Conservation (phyloP, 148 eudicot species). For the Arbutus unedo region DNA sequence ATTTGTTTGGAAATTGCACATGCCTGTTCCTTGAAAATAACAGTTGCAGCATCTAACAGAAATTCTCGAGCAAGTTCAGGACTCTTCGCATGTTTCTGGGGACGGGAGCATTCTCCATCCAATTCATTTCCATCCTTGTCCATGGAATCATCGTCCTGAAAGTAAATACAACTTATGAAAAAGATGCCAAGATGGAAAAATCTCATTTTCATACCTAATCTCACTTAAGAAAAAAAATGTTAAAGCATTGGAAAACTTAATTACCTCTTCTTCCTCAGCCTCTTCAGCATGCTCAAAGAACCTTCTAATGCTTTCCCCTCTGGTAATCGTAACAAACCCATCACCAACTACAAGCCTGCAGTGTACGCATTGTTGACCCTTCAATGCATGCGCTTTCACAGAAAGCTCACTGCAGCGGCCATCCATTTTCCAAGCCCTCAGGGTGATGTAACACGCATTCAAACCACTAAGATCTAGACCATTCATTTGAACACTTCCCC, state of each 20-base stretch:
- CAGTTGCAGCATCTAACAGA: slow-evolving; percentile 96
- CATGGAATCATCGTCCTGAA: slow-evolving; percentile 93
- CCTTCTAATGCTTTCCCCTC: slow-evolving; percentile 78
- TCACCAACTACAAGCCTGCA: slow-evolving; percentile 93
- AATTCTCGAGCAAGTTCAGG: slow-evolving; percentile 98
- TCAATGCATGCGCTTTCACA: slow-evolving; percentile 96
- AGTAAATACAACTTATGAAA: slow-evolving; percentile 2
- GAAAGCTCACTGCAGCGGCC: slow-evolving; percentile 72
- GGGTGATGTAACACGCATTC: slow-evolving; percentile 77
- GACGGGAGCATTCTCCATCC: slow-evolving; percentile 97
- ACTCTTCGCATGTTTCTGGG: slow-evolving; percentile 98
- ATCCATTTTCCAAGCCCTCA: slow-evolving; percentile 87
- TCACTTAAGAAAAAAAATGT: neutral
- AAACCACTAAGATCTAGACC: slow-evolving; percentile 81
- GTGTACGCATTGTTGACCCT: slow-evolving; percentile 85
- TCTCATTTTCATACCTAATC: neutral
- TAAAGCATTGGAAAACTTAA: slow-evolving; percentile 15
- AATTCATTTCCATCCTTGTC: slow-evolving; percentile 93
- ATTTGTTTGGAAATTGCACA: slow-evolving; percentile 16
- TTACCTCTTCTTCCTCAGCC: slow-evolving; percentile 98
- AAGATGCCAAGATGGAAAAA: neutral
- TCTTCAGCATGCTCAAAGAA: slow-evolving; percentile 99
- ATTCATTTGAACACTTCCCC: slow-evolving; percentile 62
- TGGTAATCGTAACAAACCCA: slow-evolving; percentile 75
- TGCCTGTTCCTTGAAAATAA: slow-evolving; percentile 99